phyloP scores from a whole-genome alignment of 768 basidiomycete species.

The Coprinellus micaceus region DNA sequence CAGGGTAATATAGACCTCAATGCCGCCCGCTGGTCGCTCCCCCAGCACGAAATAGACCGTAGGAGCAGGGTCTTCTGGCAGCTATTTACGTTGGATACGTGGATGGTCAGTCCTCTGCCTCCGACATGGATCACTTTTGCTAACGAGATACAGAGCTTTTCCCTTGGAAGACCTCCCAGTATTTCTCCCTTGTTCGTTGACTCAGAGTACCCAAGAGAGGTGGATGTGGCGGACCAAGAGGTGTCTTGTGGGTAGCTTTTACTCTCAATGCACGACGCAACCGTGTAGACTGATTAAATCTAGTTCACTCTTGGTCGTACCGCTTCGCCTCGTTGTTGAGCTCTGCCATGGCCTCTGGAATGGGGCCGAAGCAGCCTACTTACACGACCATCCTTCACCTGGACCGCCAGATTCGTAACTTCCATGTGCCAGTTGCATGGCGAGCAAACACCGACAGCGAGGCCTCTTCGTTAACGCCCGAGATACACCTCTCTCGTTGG shows the following conservation, averaged over 20 bases:
- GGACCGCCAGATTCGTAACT: conserved; percentile 60
- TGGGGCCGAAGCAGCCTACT: conserved; percentile 48
- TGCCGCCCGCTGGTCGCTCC: conserved; percentile 57
- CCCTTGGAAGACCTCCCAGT: conserved; percentile 56
- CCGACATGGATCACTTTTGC: background rate
- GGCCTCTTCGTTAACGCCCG: conserved; percentile 14
- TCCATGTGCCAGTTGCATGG: conserved; percentile 46
- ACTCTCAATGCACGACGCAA: background rate
- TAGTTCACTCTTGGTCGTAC: conserved; percentile 56
- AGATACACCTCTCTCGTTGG: conserved; percentile 39
- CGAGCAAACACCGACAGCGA: conserved; percentile 32
- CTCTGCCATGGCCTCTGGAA: conserved; percentile 44
- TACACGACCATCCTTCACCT: conserved; percentile 54
- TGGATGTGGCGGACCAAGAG: conserved; percentile 33
- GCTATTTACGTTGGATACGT: conserved; percentile 60
- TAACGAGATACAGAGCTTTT: conserved; percentile 46
- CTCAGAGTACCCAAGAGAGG: conserved; percentile 48
- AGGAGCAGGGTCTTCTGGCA: conserved; percentile 66
- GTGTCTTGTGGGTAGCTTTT: conserved; percentile 34
- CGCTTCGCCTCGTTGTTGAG: conserved; percentile 54
- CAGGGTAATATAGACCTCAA: conserved; percentile 46
- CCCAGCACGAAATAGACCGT: conserved; percentile 38
- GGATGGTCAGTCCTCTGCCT: conserved; percentile 40
- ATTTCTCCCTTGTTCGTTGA: conserved; percentile 53
- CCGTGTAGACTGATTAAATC: background rate